A percentile compares a stretch with the other conserved stretches of the same genome.
phyloP scores from a whole-genome alignment of 2,329 filamentous ascomycete species.

The Aspergillus glaucus region DNA sequence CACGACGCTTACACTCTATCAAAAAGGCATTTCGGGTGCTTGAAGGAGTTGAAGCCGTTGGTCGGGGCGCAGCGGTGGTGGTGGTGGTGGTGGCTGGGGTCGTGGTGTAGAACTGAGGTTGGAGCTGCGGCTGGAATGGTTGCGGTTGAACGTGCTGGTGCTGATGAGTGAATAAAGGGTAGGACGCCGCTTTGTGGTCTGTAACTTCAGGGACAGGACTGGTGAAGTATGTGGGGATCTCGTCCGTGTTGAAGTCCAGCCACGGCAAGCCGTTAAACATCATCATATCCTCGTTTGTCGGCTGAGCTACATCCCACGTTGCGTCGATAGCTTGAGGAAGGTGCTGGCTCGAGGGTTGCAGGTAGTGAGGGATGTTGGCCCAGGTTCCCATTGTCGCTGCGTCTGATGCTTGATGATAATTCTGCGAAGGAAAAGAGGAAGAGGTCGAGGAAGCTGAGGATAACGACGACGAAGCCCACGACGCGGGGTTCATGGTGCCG shows the following conservation, averaged over 20 bases:
- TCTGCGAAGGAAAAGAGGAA: neutral
- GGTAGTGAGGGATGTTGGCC: neutral
- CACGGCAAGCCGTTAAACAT: neutral
- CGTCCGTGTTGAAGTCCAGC: neutral
- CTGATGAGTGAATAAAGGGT: neutral
- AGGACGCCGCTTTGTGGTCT: neutral
- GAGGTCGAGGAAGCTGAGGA: neutral
- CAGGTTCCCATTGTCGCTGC: constrained; percentile 1
- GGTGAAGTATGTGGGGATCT: neutral
- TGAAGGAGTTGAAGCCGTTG: neutral
- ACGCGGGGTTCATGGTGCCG: neutral
- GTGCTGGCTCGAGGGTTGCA: neutral
- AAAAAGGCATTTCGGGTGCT: constrained; percentile 34
- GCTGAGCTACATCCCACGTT: neutral
- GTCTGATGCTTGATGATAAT: neutral
- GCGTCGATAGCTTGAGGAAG: neutral
- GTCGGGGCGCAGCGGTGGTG: neutral
- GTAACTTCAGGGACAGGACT: neutral
- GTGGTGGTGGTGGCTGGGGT: neutral
- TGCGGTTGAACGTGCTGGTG: neutral
- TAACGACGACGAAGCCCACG: neutral
- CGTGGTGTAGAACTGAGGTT: neutral
- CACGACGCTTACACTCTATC: constrained; percentile 34
- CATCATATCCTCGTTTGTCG: neutral
- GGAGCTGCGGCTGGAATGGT: neutral